Evolutionary conservation across 305 asterid species (phyloP), one percentile per base, ranked within the genome.

Genomic region (Plantago coronopus): DNA sequence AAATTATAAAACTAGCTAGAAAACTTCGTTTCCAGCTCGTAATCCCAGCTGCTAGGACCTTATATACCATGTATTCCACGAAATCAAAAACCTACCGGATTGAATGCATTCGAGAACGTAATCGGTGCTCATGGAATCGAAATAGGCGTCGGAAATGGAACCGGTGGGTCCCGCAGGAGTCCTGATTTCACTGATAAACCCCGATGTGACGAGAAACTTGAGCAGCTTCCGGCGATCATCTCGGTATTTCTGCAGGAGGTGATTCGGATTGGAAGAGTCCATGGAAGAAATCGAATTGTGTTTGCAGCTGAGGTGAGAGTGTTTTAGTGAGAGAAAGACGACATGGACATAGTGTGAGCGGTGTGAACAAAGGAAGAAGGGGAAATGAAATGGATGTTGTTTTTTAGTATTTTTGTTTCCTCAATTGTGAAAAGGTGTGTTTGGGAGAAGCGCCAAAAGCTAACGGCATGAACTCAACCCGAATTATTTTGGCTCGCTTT

Each of bases 201-300:
- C 88, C 4, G 94, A 78, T 25, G 95, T 80, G 0, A 87, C 7
- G 51, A 93, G 67, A 72, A 80, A 89, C 64, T 89, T 89, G 54
- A 93, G 79, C 61, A 93, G 96, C 76, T 89, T 93, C 80, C 97
- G 91, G 60, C 99, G 94, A 87, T 93, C 99, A 72, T 72, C 59
- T 56, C 96, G 93, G 74, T 86, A 91, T 31, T 73, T 78, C 51
- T 76, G 80, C 57, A 88, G 59, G 79, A 81, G 73, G 37, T 51
- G 16, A 23, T 23, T 23, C 7, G 83, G 72, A 68, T 63, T 71
- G 45, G 82, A 62, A 49, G 43, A 68, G 71, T 82, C 94, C 95
- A 84, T 81, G 45, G 17, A 21, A 3, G 16, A 50, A 51, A 14
- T 17, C 53, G 12, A 17, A 13, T 2, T 47, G 6, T 47, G n/a